Evolutionary conservation across 2,329 filamentous ascomycete genomes (phyloP), one percentile per base, ranked within the genome.

Genomic region (Ceratocystis cacaofunesta): DNA sequence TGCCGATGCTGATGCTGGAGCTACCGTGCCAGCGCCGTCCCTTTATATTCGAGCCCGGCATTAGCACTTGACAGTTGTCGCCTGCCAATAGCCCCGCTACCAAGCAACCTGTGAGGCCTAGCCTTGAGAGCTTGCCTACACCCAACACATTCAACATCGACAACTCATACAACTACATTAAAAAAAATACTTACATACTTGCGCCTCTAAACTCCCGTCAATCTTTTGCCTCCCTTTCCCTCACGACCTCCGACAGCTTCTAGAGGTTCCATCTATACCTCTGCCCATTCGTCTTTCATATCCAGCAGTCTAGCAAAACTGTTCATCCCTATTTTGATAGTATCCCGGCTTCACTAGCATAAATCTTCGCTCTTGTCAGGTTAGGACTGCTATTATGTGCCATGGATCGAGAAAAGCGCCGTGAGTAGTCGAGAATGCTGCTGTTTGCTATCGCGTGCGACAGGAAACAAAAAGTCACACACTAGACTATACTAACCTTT

Each of bases 331-430:
- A 41, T 41, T 41, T 41, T 15, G 36, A 41, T 41, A 41, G 36
- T 41, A 41, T 41, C 36, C 1, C 28, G 8, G 25, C 55, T 19
- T 8, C 17, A 30, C 17, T 25, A 15, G 17, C 46, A 52, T 28
- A 52, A 3, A 36, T 43, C 36, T 25, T 57, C 41, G 19, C 52
- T 62, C 41, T 30, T 48, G 36, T 62, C 58, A 60, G 50, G 50
- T 62, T 48, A 48, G 50, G 61, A 63, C 48, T 50, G 64, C 61
- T 65, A 65, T 67, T 65, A 65, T 67, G 66, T 67, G 66, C 66
- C 66, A 67, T 67, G 66, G 66, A 67, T 64, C 66, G 66, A 52
- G 64, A 65, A 63, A 65, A 65, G 64, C 66, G 66, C 63, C 63
- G 66, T 67, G 61, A 32, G 61, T 64, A 25, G 4, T 8, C 3